Base-by-base conservation (phyloP, 176 grass and related monocot species). In the Otatea glauca region DNA sequence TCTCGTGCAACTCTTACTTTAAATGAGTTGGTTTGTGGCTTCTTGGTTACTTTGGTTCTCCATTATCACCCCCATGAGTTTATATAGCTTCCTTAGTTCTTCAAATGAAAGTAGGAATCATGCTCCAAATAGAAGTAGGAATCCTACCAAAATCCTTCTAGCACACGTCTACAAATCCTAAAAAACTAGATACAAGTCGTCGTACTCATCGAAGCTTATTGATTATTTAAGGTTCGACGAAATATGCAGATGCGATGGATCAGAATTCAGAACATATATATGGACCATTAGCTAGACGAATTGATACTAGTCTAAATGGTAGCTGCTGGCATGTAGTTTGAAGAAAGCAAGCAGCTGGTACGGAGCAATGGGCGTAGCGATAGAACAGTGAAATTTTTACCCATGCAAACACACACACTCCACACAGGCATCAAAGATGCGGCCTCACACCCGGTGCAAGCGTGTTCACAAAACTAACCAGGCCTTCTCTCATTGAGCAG, bases 251-350 rank as follows among this genome's bases (percentile, higher is more conserved):
- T 39, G 70, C 54, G 54, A 53, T 24, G 37, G 72, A 54, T 72
- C 41, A 82, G 81, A 74, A 4, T 8, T 3, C 13, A 5, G 37
- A 44, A 20, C 74, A 29, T 43, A 78, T 78, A 29, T 43, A 78
- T 78, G 48, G 39, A 37, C 27, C 54, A 81, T 53, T 76, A 42
- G 54, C 21, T 65, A 48, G 27, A 74, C 67, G 89, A 87, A 91
- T 91, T 91, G 74, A 91, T 87, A 84, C 75, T 29, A 87, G 85
- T 91, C 89, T 69, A 75, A 65, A 83, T 69, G 75, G 78, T 83
- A 88, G 78, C 79, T 86, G 81, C 38, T 62, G 69, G 58, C 61
- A 72, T 86, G 65, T 43, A 67, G 37, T 81, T 25, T 25, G 54
- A 45, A 65, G 55, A 37, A 85, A 65, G 35, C 20, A 10, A 27